Base-by-base conservation (phyloP, 2,329 filamentous ascomycete genomes). In the Mollisiaceae sp. region DNA sequence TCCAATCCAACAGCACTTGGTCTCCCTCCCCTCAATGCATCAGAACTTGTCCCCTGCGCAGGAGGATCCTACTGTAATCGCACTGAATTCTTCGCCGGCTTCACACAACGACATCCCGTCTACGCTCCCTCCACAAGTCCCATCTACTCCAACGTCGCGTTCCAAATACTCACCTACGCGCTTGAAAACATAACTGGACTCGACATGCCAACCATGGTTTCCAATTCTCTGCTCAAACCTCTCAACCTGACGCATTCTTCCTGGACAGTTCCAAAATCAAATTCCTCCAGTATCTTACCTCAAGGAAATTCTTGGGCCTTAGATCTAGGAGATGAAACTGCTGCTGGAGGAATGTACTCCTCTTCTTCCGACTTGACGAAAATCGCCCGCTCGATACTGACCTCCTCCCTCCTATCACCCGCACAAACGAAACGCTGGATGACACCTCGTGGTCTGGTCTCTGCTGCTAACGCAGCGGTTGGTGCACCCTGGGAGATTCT, bases 151-250 rank as follows among this genome's bases (percentile, higher is more conserved):
- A 80, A 81, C 67, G 69, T 75, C 0, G 79, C 75, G 8, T 80
- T 72, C 63, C 72, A 75, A 59, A 73, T 80, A 39, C 70, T 80
- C 4, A 72, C 73, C 2, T 80, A 79, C 62, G 79, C 77, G 8
- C 73, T 79, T n/a, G 77, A 80, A 66, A 71, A 70, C 58, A 80
- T 81, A 65, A 80, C 78, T 1, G 77, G 77, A 8, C 73, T 71
- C 22, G 60, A 70, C 6, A 75, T 78, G 55, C 55, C 69, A 22
- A 58, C 64, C 2, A 68, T 77, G 8, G 72, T 80, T 20, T 43
- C 75, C 24, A 63, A 72, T n/a, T 71, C 75, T 43, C 64, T 81
- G 0, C 62, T 80, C 50, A 39, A 59, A 1, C 72, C 73, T 1
- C 72, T 80, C 1, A 70, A 73, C 15, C 74, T 81, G 36, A 73